Evolutionary conservation across 306 rosid genomes (phyloP).

Genomic region (Lotus japonicus): DNA sequence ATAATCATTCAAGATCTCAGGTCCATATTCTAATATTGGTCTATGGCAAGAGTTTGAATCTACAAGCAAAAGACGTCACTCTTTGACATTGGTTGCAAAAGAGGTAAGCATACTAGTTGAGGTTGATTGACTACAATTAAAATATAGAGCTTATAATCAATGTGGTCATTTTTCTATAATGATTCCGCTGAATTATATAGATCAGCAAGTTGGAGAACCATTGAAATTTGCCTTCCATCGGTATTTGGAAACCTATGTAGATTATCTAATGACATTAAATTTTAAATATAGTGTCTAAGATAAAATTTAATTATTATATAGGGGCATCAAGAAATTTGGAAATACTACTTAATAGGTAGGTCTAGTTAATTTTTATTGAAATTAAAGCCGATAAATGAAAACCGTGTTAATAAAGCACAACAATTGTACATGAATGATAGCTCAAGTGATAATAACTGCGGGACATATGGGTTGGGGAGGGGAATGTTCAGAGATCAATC

Average conservation of each 20-base stretch:
- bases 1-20: slow-evolving; percentile 13
- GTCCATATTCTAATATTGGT: slow-evolving; percentile 6
- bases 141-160: neutral
- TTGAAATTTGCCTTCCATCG: slow-evolving; percentile 20
- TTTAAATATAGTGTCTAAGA: neutral
- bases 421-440: too few species aligned
- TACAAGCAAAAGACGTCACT: slow-evolving; percentile 23
- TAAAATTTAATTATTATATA: neutral
- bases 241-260: neutral
- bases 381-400: too few species aligned
- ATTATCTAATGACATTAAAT: neutral
- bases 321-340: neutral
- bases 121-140: neutral
- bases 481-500: too few species aligned
- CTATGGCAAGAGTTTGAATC: slow-evolving; percentile 25
- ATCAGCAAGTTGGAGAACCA: neutral
- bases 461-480: too few species aligned
- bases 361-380: too few species aligned
- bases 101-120: neutral
- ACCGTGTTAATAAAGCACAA: neutral
- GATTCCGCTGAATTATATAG: neutral
- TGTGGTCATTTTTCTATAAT: neutral
- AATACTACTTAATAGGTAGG: too few species aligned
- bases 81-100: neutral
- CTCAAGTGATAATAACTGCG: too few species aligned